Base-by-base conservation (phyloP, 805 yeast species). In the Peterozyma xylosa region DNA sequence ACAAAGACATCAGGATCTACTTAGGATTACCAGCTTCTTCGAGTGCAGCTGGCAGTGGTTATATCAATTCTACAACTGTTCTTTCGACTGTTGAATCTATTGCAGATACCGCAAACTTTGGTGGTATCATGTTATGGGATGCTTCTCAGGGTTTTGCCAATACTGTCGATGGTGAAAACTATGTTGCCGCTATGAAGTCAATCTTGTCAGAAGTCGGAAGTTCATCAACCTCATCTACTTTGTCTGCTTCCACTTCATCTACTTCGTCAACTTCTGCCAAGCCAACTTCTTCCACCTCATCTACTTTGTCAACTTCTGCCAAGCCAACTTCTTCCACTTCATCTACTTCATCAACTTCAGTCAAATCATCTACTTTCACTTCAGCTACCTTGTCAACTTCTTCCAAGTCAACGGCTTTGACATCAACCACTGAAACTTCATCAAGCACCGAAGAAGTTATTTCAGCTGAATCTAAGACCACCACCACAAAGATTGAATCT, bases 121-220 rank as follows among this genome's bases (percentile, higher is more conserved):
- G 83, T 17, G 85, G 89, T 32, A 76, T 90, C 55, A 78, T 83
- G 73, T 66, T 89, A 48, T 90, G 98, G 97, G 96, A 88, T 52
- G 86, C 88, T 13, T 69, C 82, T 9, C 78, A 77, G 50, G 76
- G 76, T 15, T 72, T 73, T 53, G 61, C 68, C 47, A 71, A 76
- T 50, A 67, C 71, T 43, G 54, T 58, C 39, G 67, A 67, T 46
- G 82, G 71, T 48, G 72, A 44, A 38, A 53, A 50, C 42, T 59
- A 49, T 42, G 62, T 48, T 21, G 58, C 52, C 30, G 57, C 59
- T 3, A 50, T 57, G 58, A 58, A 58, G 48, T 44, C 50, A 33
- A 34, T 56, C 6, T 45, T 58, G 47, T 45, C 48, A 33, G 50
- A 43, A 13, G 49, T 46, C 38, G 45, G 47, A 9, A 9, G 43